Evolutionary conservation across 2,329 filamentous ascomycete genomes (phyloP).

Genomic region (Colletotrichum orchidophilum): DNA sequence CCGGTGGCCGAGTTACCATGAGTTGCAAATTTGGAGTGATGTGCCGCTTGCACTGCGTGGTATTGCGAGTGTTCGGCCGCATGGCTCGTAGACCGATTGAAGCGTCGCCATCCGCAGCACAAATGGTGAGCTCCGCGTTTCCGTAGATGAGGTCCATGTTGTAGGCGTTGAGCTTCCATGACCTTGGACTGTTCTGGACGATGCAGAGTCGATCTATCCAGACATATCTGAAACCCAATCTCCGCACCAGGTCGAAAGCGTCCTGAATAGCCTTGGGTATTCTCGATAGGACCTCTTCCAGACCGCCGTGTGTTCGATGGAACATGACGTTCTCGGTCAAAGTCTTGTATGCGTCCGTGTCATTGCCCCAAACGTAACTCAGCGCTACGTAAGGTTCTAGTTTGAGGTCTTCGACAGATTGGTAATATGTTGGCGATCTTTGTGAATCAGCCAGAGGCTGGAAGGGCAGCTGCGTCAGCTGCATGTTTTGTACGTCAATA

Average conservation of each 20-base stretch:
- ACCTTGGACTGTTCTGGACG: constrained; percentile 31
- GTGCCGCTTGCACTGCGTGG: constrained; percentile 43
- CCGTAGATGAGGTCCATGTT: constrained; percentile 57
- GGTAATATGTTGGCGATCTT: too few relatives aligned
- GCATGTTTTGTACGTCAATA: constrained; percentile 26
- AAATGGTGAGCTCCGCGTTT: constrained; percentile 54
- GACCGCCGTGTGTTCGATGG: constrained; percentile 7
- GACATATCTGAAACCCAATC: constrained; percentile 29
- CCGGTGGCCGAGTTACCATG: constrained; percentile 39
- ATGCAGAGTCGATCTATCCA: constrained; percentile 36
- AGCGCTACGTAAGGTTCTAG: constrained; percentile 52
- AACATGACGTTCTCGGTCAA: constrained; percentile 4
- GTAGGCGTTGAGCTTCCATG: constrained; percentile 42
- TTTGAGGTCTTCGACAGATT: neutral
- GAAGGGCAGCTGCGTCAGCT: neutral
- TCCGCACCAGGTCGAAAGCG: constrained; percentile 50
- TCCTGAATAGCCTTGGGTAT: constrained; percentile 46
- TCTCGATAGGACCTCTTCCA: neutral
- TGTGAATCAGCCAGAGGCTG: neutral
- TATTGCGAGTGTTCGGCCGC: constrained; percentile 19
- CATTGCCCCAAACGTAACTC: constrained; percentile 54
- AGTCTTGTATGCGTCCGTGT: constrained; percentile 5
- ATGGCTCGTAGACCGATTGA: constrained; percentile 38
- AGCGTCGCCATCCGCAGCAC: constrained; percentile 43
- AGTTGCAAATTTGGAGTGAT: constrained; percentile 47